A percentile compares a stretch with the other conserved stretches of the same genome.
Conservation (phyloP, 1,284 basidiomycete genomes). For the Naganishia sp. region DNA sequence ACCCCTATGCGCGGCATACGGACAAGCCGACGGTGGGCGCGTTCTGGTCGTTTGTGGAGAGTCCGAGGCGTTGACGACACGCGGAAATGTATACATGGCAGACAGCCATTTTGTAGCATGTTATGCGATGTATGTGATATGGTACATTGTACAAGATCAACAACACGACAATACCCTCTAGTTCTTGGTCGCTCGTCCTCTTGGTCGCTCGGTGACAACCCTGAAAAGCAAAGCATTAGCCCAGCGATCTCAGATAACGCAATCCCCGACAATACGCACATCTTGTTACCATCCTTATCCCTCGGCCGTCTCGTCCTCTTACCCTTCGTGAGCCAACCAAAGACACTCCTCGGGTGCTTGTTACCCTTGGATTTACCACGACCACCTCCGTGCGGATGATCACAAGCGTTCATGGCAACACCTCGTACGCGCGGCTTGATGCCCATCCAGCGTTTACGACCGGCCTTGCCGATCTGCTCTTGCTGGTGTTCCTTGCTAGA, state of each 20-base stretch:
- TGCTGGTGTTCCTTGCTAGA: constrained; percentile 75
- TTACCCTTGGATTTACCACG: constrained; percentile 97
- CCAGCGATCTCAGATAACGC: not conserved
- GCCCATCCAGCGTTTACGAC: constrained; percentile 84
- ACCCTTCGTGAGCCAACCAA: constrained; percentile 90
- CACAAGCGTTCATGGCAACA: constrained; percentile 97
- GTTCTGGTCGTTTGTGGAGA: constrained; percentile 88
- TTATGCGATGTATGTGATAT: not conserved
- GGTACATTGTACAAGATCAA: constrained; percentile 6
- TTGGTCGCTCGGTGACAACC: constrained; percentile 81
- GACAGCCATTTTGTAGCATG: not conserved
- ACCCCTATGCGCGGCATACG: constrained; percentile 84
- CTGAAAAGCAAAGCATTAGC: constrained; percentile 27
- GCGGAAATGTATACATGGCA: not conserved
- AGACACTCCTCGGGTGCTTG: constrained; percentile 85
- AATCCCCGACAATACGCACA: constrained; percentile 54
- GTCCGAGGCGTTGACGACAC: constrained; percentile 12
- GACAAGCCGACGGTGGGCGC: constrained; percentile 92
- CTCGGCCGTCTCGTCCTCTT: constrained; percentile 89
- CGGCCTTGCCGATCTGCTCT: constrained; percentile 85
- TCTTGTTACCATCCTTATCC: constrained; percentile 89
- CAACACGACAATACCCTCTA: not conserved
- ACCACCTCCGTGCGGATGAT: constrained; percentile 96
- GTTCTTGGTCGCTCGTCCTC: constrained; percentile 57
- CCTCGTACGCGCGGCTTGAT: constrained; percentile 84